Evolutionary conservation across 2,329 filamentous ascomycete genomes (phyloP).

Genomic region (Ophiosphaerella herpotricha): DNA sequence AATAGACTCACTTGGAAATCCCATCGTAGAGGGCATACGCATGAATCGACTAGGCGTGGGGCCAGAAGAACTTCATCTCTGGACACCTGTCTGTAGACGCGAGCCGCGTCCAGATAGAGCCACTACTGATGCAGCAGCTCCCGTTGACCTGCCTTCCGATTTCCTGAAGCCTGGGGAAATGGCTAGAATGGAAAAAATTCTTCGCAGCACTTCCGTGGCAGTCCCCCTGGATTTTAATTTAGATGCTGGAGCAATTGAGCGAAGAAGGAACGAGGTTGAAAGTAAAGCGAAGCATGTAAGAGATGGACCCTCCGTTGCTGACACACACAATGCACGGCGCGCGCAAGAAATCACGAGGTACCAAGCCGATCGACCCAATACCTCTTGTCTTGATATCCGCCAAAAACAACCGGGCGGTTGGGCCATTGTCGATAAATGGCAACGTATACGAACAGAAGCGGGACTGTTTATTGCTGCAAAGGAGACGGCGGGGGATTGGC

Average conservation of each 20-base stretch:
- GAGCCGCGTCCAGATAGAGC: not conserved
- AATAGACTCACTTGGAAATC: not conserved
- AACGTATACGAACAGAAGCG: not conserved
- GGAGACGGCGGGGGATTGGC: slow-evolving; percentile 11
- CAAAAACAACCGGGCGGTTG: not conserved
- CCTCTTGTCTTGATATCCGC: not conserved
- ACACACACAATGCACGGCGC: not conserved
- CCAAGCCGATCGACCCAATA: not conserved
- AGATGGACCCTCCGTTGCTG: not conserved
- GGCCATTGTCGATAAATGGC: not conserved
- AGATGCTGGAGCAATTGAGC: not conserved
- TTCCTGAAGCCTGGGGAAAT: not conserved
- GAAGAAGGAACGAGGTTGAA: not conserved
- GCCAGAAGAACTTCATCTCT: slow-evolving; percentile 1
- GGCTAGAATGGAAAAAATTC: not conserved
- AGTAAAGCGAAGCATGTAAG: not conserved
- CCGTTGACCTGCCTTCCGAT: not conserved
- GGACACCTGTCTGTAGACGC: slow-evolving; percentile 1
- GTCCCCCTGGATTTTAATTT: not conserved
- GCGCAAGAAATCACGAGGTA: not conserved
- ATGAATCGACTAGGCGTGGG: not conserved
- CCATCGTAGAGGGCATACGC: not conserved
- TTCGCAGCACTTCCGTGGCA: not conserved
- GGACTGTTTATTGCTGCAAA: slow-evolving; percentile 11
- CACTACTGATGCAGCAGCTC: not conserved